Evolutionary conservation across 1,284 basidiomycete species (phyloP).

Genomic region (Erythrobasidium hasegawianum): DNA sequence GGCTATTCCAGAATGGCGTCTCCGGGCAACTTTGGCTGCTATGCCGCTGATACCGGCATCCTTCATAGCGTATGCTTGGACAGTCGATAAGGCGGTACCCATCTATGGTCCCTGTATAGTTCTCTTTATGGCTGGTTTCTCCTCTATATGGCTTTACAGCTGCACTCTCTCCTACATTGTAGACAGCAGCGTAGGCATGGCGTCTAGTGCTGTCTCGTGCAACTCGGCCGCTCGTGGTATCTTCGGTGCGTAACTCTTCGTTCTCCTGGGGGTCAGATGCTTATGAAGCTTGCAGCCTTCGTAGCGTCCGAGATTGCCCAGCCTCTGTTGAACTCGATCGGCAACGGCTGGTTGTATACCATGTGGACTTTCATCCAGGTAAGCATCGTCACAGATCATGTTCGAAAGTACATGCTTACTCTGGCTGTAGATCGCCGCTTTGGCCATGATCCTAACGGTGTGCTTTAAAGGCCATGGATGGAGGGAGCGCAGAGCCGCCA

Average conservation of each 20-base stretch:
- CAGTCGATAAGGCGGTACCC: conserved; percentile 26
- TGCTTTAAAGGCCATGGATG: conserved; percentile 12
- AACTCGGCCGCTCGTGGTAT: conserved; percentile 67
- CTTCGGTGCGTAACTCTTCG: background rate
- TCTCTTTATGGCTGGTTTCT: conserved; percentile 41
- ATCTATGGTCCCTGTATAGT: conserved; percentile 33
- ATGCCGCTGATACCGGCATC: conserved; percentile 49
- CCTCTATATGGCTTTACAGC: conserved; percentile 60
- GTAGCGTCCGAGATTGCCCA: conserved; percentile 36
- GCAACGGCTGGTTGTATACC: conserved; percentile 41
- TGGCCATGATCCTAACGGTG: conserved; percentile 5
- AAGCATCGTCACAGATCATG: too few relatives aligned
- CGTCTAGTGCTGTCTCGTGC: conserved; percentile 62
- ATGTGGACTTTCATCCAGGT: conserved; percentile 20
- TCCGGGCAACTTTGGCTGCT: conserved; percentile 38
- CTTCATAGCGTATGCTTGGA: conserved; percentile 58
- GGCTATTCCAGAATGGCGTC: conserved; percentile 55
- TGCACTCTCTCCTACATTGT: conserved; percentile 66
- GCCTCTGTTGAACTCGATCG: conserved; percentile 34
- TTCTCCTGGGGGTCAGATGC: too few relatives aligned
- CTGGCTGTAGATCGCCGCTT: background rate
- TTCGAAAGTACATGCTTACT: background rate
- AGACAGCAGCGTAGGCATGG: conserved; percentile 67
- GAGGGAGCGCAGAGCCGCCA: background rate
- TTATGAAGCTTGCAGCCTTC: background rate